These are phyloP conservation scores for Beauveria sp. DNA, from an alignment of 2,329 filamentous ascomycete species.

Conservation along the genomic window DNA sequence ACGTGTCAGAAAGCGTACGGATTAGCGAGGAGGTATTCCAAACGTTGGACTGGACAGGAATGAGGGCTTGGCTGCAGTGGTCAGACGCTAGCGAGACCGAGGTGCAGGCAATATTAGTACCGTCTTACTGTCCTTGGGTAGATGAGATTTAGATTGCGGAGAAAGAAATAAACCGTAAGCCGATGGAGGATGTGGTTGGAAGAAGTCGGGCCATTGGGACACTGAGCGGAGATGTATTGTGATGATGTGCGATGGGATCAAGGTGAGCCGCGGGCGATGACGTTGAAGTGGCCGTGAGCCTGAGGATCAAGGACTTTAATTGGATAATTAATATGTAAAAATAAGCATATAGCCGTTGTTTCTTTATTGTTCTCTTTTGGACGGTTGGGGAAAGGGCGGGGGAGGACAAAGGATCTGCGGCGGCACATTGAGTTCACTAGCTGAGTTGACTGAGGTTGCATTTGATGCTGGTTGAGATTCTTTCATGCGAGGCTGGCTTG, in stretches of 20 bases:
- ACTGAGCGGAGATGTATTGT: background rate
- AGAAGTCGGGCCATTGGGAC: background rate
- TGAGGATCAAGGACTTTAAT: no score
- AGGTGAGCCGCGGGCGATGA: background rate
- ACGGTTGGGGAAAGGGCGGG: no score
- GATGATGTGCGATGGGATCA: background rate
- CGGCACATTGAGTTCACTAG: no score
- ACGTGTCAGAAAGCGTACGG: background rate
- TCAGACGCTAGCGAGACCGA: background rate
- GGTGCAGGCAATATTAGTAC: background rate
- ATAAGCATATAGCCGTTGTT: no score
- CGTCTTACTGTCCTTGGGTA: background rate
- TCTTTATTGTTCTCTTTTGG: no score
- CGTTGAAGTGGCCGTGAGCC: no score
- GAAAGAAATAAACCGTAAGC: background rate
- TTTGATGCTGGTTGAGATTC: no score
- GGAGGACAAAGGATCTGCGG: no score
- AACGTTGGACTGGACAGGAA: background rate
- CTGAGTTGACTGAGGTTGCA: no score
- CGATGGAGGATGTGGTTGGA: background rate
- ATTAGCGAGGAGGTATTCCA: background rate
- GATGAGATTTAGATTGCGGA: slow-evolving; percentile 7
- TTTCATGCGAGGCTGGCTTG: no score
- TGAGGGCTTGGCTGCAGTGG: background rate
- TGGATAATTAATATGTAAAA: no score